Conservation (phyloP, 176 grass and related monocot genomes). For the Lolium multiflorum region DNA sequence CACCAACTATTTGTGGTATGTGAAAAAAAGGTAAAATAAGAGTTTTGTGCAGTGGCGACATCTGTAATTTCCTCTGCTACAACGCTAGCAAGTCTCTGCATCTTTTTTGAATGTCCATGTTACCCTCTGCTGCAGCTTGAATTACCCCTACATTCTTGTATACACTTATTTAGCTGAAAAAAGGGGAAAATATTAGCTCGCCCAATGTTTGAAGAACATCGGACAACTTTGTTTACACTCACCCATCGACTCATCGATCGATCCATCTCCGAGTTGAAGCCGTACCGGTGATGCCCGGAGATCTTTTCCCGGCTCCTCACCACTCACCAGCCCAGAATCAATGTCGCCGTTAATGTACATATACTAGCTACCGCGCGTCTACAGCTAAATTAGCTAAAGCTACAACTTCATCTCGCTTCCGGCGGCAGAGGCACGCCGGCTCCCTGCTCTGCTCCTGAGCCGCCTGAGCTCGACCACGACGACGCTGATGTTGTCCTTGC, state of each 20-base stretch:
- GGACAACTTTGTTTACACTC: neutral
- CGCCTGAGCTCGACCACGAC: conserved; percentile 67
- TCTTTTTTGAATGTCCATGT: too few species aligned
- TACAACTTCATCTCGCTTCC: neutral
- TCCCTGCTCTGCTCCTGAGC: neutral
- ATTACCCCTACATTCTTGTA: neutral
- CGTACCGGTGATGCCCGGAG: neutral
- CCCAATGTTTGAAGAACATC: neutral
- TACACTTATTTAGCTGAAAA: neutral
- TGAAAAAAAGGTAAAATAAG: too few species aligned
- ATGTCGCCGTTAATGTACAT: conserved; percentile 22
- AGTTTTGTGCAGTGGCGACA: too few species aligned
- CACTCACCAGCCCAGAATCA: neutral
- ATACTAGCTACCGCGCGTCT: neutral
- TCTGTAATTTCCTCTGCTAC: too few species aligned
- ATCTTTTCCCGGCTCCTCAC: neutral
- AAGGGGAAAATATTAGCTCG: neutral
- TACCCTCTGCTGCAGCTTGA: neutral
- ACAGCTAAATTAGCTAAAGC: conserved; percentile 27
- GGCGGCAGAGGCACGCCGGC: neutral
- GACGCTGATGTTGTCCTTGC: conserved; percentile 82
- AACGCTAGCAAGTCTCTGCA: too few species aligned
- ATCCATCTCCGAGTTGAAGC: neutral
- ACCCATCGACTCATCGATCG: neutral
- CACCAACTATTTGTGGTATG: too few species aligned